These are phyloP conservation scores for Phyllostachys edulis DNA, from an alignment of 176 grass and related monocot genomes.

Conservation along the genomic window DNA sequence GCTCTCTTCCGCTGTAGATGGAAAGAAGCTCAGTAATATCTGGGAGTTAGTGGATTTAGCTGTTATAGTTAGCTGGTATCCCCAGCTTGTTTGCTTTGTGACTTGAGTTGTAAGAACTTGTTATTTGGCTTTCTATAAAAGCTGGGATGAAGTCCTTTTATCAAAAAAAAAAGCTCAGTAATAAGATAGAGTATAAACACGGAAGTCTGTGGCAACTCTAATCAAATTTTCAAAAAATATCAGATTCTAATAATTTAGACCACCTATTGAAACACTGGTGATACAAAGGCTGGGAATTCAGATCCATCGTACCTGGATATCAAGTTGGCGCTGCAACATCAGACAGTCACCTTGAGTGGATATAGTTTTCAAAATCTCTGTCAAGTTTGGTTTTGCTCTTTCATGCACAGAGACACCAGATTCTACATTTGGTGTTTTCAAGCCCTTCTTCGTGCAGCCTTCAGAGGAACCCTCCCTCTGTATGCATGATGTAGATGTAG, in stretches of 20 bases:
- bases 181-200: conserved; percentile 18
- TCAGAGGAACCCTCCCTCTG: conserved; percentile 45
- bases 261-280: conserved; percentile 16
- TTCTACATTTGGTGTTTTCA: conserved; percentile 34
- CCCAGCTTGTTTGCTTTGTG: too few species aligned
- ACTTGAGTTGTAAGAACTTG: too few species aligned
- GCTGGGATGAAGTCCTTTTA: too few species aligned
- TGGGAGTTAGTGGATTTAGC: too few species aligned
- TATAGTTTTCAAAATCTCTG: conserved; percentile 62
- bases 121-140: too few species aligned
- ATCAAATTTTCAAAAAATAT: background rate
- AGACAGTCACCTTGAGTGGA: conserved; percentile 60
- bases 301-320: conserved; percentile 65
- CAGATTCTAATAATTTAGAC: conserved; percentile 7
- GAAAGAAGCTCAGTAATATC: conserved; percentile 15
- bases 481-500: conserved; percentile 46
- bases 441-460: conserved; percentile 38
- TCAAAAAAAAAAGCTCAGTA: conserved; percentile 10
- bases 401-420: conserved; percentile 9
- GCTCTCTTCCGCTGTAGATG: conserved; percentile 52
- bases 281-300: background rate
- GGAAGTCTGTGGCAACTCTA: background rate
- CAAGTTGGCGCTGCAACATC: conserved; percentile 63
- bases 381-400: conserved; percentile 38
- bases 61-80: too few species aligned